A percentile compares a stretch with the other conserved stretches of the same genome.
Conservation (phyloP, 1,284 basidiomycete genomes). For the Laetiporus sulphureus region DNA sequence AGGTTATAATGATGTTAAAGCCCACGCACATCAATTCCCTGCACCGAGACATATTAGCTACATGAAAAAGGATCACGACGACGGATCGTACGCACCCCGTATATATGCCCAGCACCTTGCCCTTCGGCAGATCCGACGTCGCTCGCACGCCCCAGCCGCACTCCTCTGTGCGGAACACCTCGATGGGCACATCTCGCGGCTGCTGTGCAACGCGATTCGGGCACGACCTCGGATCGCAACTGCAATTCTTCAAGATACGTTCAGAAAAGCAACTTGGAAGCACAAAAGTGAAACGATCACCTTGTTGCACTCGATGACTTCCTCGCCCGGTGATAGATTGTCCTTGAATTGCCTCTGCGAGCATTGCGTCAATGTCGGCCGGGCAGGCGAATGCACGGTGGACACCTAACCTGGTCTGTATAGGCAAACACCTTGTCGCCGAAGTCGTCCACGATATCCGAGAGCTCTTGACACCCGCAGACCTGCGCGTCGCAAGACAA, state of each 20-base stretch:
- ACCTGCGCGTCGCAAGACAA: conserved; percentile 17
- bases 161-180: conserved; percentile 28
- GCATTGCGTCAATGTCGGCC: background rate
- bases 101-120: conserved; percentile 57
- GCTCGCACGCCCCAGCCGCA: conserved; percentile 34
- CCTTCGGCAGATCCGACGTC: conserved; percentile 30
- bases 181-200: conserved; percentile 28
- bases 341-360: conserved; percentile 44
- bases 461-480: conserved; percentile 28
- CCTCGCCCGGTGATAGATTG: conserved; percentile 33
- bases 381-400: background rate
- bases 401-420: conserved; percentile 22
- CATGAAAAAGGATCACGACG: background rate
- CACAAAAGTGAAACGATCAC: too few relatives aligned
- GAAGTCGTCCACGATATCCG: conserved; percentile 17
- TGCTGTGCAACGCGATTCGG: conserved; percentile 31
- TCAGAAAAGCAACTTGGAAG: too few relatives aligned
- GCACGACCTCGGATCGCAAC: conserved; percentile 18
- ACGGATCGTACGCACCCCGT: conserved; percentile 45
- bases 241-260: conserved; percentile 19
- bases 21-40: conserved; percentile 4
- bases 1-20: too few relatives aligned
- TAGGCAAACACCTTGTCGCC: conserved; percentile 34
- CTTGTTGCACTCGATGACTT: conserved; percentile 57
- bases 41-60: background rate